Evolutionary conservation across 2,329 filamentous ascomycete species (phyloP).

Genomic region (Scedosporium minutisporum): DNA sequence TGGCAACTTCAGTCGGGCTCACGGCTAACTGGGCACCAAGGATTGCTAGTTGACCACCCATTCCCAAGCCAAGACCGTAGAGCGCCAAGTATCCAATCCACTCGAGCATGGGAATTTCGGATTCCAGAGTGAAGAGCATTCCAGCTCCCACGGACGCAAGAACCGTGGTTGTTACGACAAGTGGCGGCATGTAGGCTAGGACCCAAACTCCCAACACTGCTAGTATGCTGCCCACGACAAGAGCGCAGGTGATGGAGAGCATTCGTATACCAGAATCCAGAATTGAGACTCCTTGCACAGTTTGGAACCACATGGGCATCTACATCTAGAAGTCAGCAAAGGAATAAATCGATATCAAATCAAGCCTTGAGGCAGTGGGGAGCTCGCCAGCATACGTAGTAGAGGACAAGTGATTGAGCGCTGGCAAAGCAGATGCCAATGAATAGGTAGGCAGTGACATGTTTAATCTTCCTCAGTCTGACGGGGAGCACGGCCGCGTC

Average conservation of each 20-base stretch:
- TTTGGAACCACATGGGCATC: conserved; percentile 36
- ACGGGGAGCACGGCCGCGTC: conserved; percentile 31
- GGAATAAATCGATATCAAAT: not conserved
- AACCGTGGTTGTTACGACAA: conserved; percentile 26
- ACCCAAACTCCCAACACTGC: conserved; percentile 22
- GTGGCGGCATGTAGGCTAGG: conserved; percentile 34
- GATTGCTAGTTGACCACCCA: conserved; percentile 29
- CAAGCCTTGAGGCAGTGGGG: not conserved
- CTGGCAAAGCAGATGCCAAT: conserved; percentile 26
- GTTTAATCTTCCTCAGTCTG: conserved; percentile 27
- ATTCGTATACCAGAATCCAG: conserved; percentile 18
- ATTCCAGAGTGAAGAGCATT: conserved; percentile 29
- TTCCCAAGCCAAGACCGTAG: conserved; percentile 30
- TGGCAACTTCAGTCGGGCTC: conserved; percentile 27
- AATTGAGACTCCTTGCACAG: conserved; percentile 28
- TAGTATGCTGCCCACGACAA: conserved; percentile 5
- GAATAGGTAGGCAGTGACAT: conserved; percentile 21
- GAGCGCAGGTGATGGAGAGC: conserved; percentile 9
- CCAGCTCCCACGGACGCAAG: conserved; percentile 28
- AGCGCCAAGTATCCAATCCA: conserved; percentile 38
- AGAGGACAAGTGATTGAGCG: conserved; percentile 21
- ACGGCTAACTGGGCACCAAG: conserved; percentile 34
- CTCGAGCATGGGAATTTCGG: conserved; percentile 19
- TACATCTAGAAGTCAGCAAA: not conserved
- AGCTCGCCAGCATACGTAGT: conserved; percentile 15